Base-by-base conservation (phyloP, 805 yeast genomes). In the Kodamaea neixiangensis region DNA sequence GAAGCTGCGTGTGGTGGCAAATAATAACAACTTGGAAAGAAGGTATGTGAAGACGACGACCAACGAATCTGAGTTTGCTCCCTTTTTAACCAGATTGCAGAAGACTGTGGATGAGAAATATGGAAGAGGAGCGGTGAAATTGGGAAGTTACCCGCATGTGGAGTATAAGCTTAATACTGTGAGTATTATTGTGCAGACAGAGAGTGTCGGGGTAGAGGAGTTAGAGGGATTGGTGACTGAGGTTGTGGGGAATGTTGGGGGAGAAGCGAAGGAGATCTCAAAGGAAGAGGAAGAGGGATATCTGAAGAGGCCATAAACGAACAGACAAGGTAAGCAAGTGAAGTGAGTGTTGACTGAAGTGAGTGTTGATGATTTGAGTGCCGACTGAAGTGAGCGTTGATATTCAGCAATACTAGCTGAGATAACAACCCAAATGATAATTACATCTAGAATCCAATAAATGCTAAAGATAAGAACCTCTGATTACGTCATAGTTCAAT, bases 141-240 rank as follows among this genome's bases (percentile, higher is more conserved):
- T 90, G 44, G 97, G 97, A 2, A 85, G 92, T 31, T 90, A 90
- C 63, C 97, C 97, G 1, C 97, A 90, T 65, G 77, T 80, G 68
- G 76, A 77, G 13, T 77, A 81, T 67, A 76, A 79, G 0, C 69
- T 81, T 48, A 86, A 81, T 57, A 89, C 96, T 0, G 81, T 90
- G 15, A 86, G 96, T 58, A 77, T 90, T 14, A 74, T 88, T 35
- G 96, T 96, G 1, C 79, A 80, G 15, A 63, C 59, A 17, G 66
- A 68, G 9, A 68, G 74, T 14, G 57, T 72, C 1, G 40, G 55
- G 1, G 40, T 46, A 2, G 52, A 48, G 1, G 64, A 62, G 0
- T 66, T 88, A 56, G 61, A 76, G 25, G 56, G 60, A 1, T 60
- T 86, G 2, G 88, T 81, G 5, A 59, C 63, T 0, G 75, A 75